Percentiles rank a stretch among this genome's conserved stretches.
These are phyloP conservation scores for Pythium dissimile DNA, from an alignment of 352 stramenopile species.

Conservation along the genomic window DNA sequence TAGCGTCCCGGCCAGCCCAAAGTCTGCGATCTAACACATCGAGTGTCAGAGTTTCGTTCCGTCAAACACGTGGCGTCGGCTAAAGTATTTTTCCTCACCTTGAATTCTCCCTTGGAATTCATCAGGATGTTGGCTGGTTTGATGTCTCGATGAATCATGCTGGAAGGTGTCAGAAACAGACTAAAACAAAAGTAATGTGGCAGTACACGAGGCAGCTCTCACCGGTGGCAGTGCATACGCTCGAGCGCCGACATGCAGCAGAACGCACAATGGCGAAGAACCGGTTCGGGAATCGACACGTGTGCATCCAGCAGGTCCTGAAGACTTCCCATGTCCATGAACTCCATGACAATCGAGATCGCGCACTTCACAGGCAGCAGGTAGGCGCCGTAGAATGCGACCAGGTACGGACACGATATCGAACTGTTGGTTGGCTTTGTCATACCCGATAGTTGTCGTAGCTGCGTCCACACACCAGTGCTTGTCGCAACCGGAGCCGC, in stretches of 20 bases:
- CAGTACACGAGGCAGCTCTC: too few species aligned
- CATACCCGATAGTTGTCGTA: neutral
- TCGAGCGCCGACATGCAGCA: conserved; percentile 79
- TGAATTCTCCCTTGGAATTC: conserved; percentile 80
- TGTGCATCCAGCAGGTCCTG: conserved; percentile 66
- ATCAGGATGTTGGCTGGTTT: conserved; percentile 90
- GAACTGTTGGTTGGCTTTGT: neutral
- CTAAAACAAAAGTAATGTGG: neutral
- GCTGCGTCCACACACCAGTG: conserved; percentile 8
- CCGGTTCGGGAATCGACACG: conserved; percentile 42
- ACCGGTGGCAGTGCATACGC: conserved; percentile 82
- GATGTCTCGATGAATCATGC: conserved; percentile 88
- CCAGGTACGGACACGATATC: conserved; percentile 64
- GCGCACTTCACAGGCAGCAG: conserved; percentile 63
- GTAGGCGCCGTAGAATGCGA: conserved; percentile 90
- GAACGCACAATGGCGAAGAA: conserved; percentile 75
- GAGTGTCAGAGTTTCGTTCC: neutral
- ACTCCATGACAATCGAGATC: conserved; percentile 90
- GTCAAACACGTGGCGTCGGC: neutral
- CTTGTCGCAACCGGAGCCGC: neutral
- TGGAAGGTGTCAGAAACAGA: too few species aligned
- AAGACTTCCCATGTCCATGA: conserved; percentile 90
- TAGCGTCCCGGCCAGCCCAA: conserved; percentile 72
- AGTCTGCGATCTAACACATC: conserved; percentile 60
- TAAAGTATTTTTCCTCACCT: conserved; percentile 30